phyloP scores from a whole-genome alignment of 257 asterid species.

The Nicotiana paniculata region DNA sequence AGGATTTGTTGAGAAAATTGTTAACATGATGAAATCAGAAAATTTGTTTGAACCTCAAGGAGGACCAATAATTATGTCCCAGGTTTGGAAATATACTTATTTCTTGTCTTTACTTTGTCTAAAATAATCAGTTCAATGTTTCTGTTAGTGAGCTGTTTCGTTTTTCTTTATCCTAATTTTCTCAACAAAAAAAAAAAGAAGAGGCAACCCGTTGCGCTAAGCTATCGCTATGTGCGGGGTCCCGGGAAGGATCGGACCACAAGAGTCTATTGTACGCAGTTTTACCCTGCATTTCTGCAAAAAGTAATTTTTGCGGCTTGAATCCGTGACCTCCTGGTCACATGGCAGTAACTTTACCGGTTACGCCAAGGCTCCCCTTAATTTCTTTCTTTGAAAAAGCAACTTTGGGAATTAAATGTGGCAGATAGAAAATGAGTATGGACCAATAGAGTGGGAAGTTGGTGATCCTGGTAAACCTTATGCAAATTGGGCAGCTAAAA shows the following conservation, averaged over 20 bases:
- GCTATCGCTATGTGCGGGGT: too few species aligned
- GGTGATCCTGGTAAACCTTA: conserved; percentile 91
- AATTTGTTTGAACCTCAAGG: conserved; percentile 62
- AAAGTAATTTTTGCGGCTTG: too few species aligned
- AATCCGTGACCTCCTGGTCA: too few species aligned
- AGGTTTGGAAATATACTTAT: conserved; percentile 26
- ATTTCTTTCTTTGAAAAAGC: not conserved
- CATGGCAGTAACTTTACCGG: too few species aligned
- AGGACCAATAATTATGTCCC: conserved; percentile 79
- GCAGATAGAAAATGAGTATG: conserved; percentile 95
- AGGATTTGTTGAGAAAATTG: conserved; percentile 48
- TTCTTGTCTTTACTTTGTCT: not conserved
- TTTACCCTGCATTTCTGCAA: too few species aligned
- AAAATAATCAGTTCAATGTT: not conserved
- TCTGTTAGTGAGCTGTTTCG: not conserved
- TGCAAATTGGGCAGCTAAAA: conserved; percentile 77
- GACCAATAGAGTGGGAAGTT: conserved; percentile 78
- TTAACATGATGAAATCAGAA: conserved; percentile 51
- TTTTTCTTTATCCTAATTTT: not conserved
- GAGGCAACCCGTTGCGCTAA: too few species aligned
- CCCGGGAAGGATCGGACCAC: too few species aligned
- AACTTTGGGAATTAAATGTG: not conserved
- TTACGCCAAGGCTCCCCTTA: too few species aligned
- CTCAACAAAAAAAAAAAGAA: too few species aligned
- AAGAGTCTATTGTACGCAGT: too few species aligned